Evolutionary conservation across 2,329 filamentous ascomycete species (phyloP), one percentile per base, ranked within the genome.

Genomic region (Paramyrothecium sp.): DNA sequence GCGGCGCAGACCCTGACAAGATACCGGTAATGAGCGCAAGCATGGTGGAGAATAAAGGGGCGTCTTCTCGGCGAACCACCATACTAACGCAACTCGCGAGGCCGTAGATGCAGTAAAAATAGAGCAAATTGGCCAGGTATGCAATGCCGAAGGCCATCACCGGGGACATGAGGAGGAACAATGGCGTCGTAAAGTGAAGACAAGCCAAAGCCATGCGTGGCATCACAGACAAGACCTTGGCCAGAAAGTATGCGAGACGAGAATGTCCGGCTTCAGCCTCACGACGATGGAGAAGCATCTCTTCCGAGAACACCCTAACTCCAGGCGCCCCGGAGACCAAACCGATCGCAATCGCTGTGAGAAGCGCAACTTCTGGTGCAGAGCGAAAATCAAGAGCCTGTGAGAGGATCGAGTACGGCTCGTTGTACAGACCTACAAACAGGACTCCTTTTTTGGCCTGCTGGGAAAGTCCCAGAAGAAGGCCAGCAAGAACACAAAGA

Each of bases 101-200:
- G 0, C 83, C 82, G 65, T 85, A 86, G 53, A 86, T 81, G 63
- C 79, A 80, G 70, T 80, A 87, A 63, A 84, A 85, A 68, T 85
- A 86, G 11, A 79, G 59, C 50, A 85, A 63, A 56, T 85, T 85
- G 7, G 75, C 76, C 16, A 73, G 54, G 64, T 81, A 85, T 23
- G 80, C 79, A 11, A 74, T 66, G 21, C 68, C 65, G 71, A 78
- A 86, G n/a, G 66, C 64, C 19, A 85, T 82, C 21, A 79, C 70
- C 1, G 82, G 81, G 3, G 75, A 77, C 1, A 77, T 72, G 8
- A 85, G 73, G 2, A 84, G 61, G 41, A 79, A 73, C 16, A 84
- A 69, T 19, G 81, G 70, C 3, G 79, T 77, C 1, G 81, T 78
- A 67, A 86, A 85, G 65, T 86, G 83, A 52, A 85, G 65, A 56